Conservation (phyloP, 345 rosid genomes). For the Eucalyptus lansdowneana region DNA sequence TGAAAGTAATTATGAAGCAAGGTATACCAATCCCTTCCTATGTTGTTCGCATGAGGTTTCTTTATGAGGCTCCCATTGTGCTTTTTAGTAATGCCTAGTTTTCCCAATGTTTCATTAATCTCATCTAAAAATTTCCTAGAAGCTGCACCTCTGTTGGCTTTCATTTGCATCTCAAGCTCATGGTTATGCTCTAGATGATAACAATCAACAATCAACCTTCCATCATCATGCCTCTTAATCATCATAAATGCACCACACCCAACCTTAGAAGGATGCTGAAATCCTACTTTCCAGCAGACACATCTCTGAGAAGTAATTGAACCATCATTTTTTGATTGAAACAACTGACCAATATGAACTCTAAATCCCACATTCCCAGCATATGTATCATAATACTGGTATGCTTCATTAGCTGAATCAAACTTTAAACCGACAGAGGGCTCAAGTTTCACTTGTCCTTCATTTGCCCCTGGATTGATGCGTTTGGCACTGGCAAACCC, state of each 20-base stretch:
- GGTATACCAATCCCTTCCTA: conserved; percentile 63
- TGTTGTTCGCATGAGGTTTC: conserved; percentile 26
- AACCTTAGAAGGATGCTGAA: conserved; percentile 78
- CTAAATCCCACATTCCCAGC: conserved; percentile 61
- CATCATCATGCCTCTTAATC: conserved; percentile 68
- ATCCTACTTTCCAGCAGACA: conserved; percentile 86
- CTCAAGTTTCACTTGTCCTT: conserved; percentile 22
- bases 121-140: not conserved
- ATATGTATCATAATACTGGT: conserved; percentile 46
- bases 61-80: conserved; percentile 7
- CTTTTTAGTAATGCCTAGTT: conserved; percentile 11
- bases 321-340: conserved; percentile 64
- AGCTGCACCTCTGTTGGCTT: not conserved
- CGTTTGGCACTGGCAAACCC: conserved; percentile 36
- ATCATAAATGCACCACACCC: conserved; percentile 91
- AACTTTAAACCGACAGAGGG: conserved; percentile 64
- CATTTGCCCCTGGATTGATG: conserved; percentile 26
- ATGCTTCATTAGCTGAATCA: conserved; percentile 63
- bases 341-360: conserved; percentile 72
- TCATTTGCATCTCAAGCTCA: conserved; percentile 29
- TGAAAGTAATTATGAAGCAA: conserved; percentile 62
- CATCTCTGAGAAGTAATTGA: conserved; percentile 64
- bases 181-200: conserved; percentile 70
- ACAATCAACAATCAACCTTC: conserved; percentile 74
- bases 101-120: not conserved